A percentile compares a stretch with the other conserved stretches of the same genome.
phyloP scores from a whole-genome alignment of 208 protist species.

The Leishmania tarentolae region DNA sequence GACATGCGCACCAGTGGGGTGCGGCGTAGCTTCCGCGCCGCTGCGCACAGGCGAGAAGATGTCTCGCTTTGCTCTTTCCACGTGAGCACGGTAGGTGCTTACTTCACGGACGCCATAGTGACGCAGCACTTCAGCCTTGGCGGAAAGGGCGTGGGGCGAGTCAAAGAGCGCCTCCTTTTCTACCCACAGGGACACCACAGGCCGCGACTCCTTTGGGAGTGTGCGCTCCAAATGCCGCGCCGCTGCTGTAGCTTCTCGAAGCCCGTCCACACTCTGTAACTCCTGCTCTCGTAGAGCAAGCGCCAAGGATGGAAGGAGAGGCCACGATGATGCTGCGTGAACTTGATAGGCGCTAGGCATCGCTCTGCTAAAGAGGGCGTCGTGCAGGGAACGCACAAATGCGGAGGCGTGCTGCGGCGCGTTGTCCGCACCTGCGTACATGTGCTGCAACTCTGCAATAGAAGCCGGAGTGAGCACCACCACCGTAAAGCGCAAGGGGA shows the following conservation, averaged over 20 bases:
- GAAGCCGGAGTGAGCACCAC: slow-evolving; percentile 22
- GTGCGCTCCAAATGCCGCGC: slow-evolving; percentile 23
- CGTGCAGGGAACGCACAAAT: slow-evolving; percentile 3
- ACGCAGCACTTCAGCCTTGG: slow-evolving; percentile 11
- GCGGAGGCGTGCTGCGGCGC: background rate
- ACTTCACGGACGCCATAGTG: slow-evolving; percentile 30
- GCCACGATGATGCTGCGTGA: slow-evolving; percentile 12
- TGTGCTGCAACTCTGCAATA: slow-evolving; percentile 21
- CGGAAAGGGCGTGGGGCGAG: background rate
- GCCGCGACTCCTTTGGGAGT: slow-evolving; percentile 15
- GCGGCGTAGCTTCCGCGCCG: background rate
- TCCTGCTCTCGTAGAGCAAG: slow-evolving; percentile 1
- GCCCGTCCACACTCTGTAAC: slow-evolving; percentile 10
- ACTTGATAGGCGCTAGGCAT: slow-evolving; percentile 2
- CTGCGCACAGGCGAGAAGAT: slow-evolving; percentile 31
- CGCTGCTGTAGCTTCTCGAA: slow-evolving; percentile 22
- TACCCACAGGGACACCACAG: slow-evolving; percentile 28
- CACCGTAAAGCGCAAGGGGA: background rate
- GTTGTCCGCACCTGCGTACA: background rate
- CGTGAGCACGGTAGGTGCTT: slow-evolving; percentile 22
- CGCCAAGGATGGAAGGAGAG: slow-evolving; percentile 14
- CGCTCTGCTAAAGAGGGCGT: slow-evolving; percentile 3
- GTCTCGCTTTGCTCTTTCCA: slow-evolving; percentile 35
- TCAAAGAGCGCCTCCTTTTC: slow-evolving; percentile 10
- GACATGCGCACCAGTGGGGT: background rate